Conservation (phyloP, 2,329 filamentous ascomycete genomes). For the Lasiodiplodia gonubiensis region DNA sequence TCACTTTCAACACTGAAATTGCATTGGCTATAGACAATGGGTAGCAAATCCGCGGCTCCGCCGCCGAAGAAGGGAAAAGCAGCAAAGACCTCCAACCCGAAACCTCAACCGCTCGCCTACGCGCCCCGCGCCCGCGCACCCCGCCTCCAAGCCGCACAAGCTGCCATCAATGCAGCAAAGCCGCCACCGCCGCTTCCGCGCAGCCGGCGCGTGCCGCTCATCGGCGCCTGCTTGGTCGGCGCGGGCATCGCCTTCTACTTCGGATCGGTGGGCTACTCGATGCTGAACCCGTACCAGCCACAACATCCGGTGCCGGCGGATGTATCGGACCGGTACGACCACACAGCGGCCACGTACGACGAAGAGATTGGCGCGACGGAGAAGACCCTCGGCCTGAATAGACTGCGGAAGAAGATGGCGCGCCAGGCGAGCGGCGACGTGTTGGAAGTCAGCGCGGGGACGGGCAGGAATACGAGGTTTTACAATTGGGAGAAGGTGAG, state of each 20-base stretch:
- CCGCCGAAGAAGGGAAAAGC: not conserved
- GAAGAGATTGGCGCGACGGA: conserved; percentile 54
- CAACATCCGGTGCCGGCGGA: conserved; percentile 42
- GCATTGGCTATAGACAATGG: no score
- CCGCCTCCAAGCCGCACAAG: not conserved
- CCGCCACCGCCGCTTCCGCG: not conserved
- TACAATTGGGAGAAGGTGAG: conserved; percentile 49
- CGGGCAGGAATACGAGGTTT: conserved; percentile 55
- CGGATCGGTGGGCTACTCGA: not conserved
- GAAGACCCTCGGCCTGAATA: conserved; percentile 48
- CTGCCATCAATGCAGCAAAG: not conserved
- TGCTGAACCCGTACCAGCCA: conserved; percentile 29
- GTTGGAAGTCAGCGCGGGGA: conserved; percentile 56
- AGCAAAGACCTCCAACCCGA: not conserved
- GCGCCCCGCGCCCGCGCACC: conserved; percentile 6
- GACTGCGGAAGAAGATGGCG: conserved; percentile 49
- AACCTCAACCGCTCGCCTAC: conserved; percentile 14
- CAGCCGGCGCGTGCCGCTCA: conserved; percentile 13
- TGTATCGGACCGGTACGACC: conserved; percentile 54
- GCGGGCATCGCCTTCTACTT: conserved; percentile 21
- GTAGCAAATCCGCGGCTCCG: conserved; percentile 13
- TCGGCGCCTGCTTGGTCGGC: conserved; percentile 10
- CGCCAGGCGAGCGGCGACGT: conserved; percentile 53
- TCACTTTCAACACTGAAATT: no score
- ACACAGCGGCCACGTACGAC: conserved; percentile 53